These are phyloP conservation scores for Epichloe sp. DNA, from an alignment of 2,329 filamentous ascomycete genomes.

Conservation along the genomic window DNA sequence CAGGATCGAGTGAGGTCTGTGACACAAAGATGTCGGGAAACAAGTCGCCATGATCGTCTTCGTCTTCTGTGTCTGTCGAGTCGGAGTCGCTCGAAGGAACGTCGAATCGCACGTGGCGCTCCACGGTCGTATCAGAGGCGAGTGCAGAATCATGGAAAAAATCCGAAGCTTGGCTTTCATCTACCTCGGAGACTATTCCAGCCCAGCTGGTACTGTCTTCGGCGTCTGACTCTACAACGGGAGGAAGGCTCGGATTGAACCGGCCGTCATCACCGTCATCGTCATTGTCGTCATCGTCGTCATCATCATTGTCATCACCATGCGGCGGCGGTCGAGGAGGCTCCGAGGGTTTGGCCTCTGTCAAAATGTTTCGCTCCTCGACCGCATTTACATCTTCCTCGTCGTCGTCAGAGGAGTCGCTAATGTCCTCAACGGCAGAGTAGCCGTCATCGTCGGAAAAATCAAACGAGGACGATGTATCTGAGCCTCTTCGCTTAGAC, in stretches of 20 bases:
- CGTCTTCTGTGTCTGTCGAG: slow-evolving; percentile 49
- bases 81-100: slow-evolving; percentile 55
- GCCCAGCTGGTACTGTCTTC: slow-evolving; percentile 41
- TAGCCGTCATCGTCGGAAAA: slow-evolving; percentile 62
- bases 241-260: slow-evolving; percentile 23
- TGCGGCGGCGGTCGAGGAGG: slow-evolving; percentile 40
- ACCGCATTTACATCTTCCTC: slow-evolving; percentile 64
- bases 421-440: slow-evolving; percentile 66
- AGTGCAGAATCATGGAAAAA: slow-evolving; percentile 28
- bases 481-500: slow-evolving; percentile 34
- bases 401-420: slow-evolving; percentile 64
- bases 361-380: slow-evolving; percentile 64
- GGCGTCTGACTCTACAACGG: slow-evolving; percentile 23
- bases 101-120: slow-evolving; percentile 64
- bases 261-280: slow-evolving; percentile 26
- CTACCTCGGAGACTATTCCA: slow-evolving; percentile 36
- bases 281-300: slow-evolving; percentile 15
- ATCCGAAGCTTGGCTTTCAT: slow-evolving; percentile 31
- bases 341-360: slow-evolving; percentile 26
- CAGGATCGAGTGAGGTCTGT: slow-evolving; percentile 58
- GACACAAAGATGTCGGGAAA: slow-evolving; percentile 71
- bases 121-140: slow-evolving; percentile 25
- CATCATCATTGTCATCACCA: slow-evolving; percentile 7
- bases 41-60: slow-evolving; percentile 49
- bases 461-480: slow-evolving; percentile 40